A percentile compares a stretch with the other conserved stretches of the same genome.
phyloP scores from a whole-genome alignment of 495 filamentous ascomycete genomes.

The Mycothermus thermophilus region DNA sequence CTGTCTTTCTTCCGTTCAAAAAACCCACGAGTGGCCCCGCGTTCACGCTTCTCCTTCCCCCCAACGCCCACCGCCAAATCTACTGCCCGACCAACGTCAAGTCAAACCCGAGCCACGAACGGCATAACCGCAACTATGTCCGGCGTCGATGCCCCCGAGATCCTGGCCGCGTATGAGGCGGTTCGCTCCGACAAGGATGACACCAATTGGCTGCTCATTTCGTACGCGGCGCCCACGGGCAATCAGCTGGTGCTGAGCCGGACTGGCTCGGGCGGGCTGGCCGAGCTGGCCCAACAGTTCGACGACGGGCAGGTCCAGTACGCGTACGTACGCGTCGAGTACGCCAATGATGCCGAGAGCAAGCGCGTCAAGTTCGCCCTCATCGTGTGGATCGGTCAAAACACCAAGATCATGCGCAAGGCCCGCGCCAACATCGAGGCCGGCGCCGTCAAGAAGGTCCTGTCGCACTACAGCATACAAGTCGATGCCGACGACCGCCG shows the following conservation, averaged over 20 bases:
- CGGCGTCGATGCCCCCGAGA: conserved; percentile 30
- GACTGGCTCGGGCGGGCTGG: conserved; percentile 38
- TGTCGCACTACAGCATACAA: conserved; percentile 40
- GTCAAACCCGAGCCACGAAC: no score
- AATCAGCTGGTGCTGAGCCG: conserved; percentile 32
- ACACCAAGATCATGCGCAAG: conserved; percentile 45
- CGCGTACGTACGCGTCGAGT: conserved; percentile 44
- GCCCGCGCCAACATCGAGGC: conserved; percentile 43
- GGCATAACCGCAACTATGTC: no score
- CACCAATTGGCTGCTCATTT: conserved; percentile 44
- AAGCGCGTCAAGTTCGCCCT: conserved; percentile 46
- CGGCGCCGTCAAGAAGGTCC: conserved; percentile 40
- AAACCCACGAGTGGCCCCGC: no score
- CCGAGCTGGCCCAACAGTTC: conserved; percentile 32
- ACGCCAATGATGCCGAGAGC: conserved; percentile 45
- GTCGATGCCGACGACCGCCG: conserved; percentile 36
- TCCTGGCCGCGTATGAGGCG: conserved; percentile 34
- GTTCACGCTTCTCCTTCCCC: no score
- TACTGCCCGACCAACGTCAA: no score
- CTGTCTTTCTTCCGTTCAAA: no score
- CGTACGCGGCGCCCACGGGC: conserved; percentile 32
- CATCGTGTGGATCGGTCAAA: conserved; percentile 42
- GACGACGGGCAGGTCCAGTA: conserved; percentile 39
- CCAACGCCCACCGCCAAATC: no score
- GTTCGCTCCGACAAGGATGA: conserved; percentile 42